Conservation (phyloP, 202 grass and related monocot species). For the Schoenoplectus tabernaemontani region DNA sequence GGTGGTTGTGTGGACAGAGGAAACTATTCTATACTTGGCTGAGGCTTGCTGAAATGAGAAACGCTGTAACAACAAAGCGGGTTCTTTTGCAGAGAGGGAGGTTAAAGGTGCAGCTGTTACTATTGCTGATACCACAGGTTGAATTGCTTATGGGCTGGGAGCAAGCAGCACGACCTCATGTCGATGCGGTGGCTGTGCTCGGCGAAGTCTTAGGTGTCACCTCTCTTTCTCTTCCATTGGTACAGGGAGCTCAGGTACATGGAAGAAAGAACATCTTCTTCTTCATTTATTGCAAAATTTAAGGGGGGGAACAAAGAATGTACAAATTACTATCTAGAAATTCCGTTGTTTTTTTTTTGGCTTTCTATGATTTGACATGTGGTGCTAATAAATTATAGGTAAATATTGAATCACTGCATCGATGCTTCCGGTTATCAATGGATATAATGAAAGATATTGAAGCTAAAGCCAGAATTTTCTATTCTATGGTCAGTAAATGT, state of each 20-base stretch:
- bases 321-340: not conserved
- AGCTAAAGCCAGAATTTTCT: slow-evolving; percentile 34
- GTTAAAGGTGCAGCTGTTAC: slow-evolving; percentile 63
- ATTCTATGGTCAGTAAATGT: slow-evolving; percentile 36
- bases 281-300: not conserved
- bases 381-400: slow-evolving; percentile 19
- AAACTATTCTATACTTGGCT: slow-evolving; percentile 79
- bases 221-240: slow-evolving; percentile 48
- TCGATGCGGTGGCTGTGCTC: slow-evolving; percentile 41
- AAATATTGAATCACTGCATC: slow-evolving; percentile 34
- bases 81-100: slow-evolving; percentile 63
- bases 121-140: slow-evolving; percentile 39
- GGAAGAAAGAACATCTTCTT: not conserved
- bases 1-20: slow-evolving; percentile 40
- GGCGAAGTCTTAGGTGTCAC: slow-evolving; percentile 38
- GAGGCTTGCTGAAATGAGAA: slow-evolving; percentile 60
- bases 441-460: slow-evolving; percentile 47
- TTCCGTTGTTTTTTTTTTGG: not conserved
- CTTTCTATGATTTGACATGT: not conserved
- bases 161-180: slow-evolving; percentile 30
- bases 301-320: not conserved
- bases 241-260: slow-evolving; percentile 47
- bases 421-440: slow-evolving; percentile 33
- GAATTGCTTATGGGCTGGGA: slow-evolving; percentile 59
- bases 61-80: slow-evolving; percentile 68